Evolutionary conservation across 2,329 filamentous ascomycete genomes (phyloP).

Genomic region (Cordyceps fumosorosea): DNA sequence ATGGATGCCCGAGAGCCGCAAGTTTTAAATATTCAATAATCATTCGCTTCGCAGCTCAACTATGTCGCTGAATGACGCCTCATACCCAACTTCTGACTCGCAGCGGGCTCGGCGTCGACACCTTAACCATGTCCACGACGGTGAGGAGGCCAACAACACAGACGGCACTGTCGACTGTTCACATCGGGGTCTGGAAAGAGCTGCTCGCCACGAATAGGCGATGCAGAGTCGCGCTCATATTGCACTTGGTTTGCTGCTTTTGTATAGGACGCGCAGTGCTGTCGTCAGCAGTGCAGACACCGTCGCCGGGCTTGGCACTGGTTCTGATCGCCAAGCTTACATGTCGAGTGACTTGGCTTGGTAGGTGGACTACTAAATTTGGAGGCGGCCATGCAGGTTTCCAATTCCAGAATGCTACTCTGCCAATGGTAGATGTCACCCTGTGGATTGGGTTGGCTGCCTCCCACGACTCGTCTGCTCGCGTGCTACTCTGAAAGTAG

Average conservation of each 20-base stretch:
- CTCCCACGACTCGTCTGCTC: neutral
- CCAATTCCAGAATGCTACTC: neutral
- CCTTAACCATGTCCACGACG: neutral
- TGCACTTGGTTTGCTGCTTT: neutral
- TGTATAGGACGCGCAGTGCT: neutral
- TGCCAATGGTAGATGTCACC: neutral
- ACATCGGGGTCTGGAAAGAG: too few relatives aligned
- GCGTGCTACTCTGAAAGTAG: neutral
- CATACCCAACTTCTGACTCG: neutral
- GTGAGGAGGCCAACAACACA: neutral
- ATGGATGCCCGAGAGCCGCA: neutral
- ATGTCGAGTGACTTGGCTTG: neutral
- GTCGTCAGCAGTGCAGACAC: neutral
- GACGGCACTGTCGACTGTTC: neutral
- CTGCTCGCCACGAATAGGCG: neutral
- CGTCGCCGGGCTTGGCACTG: neutral
- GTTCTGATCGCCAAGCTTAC: neutral
- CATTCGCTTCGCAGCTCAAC: neutral
- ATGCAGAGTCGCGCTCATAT: neutral
- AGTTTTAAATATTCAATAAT: neutral
- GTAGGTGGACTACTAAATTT: neutral
- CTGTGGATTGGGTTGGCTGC: neutral
- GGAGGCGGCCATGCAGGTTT: neutral
- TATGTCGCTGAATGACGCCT: neutral
- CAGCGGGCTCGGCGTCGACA: neutral